Conservation (phyloP, 192 early-diverging fungal species). For the Hyaloraphidium curvatum region DNA sequence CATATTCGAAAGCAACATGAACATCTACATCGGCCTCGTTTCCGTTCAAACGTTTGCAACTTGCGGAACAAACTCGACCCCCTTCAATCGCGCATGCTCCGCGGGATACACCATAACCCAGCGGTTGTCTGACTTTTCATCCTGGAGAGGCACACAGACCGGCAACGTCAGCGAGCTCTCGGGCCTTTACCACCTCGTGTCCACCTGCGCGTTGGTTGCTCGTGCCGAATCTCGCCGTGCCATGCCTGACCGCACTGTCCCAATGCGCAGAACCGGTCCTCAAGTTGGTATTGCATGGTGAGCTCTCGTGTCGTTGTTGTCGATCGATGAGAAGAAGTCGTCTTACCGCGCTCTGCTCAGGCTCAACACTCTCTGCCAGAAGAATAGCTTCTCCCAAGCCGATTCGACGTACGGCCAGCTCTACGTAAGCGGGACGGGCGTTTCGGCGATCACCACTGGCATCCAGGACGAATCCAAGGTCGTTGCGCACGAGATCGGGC, state of each 20-base stretch:
- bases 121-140: neutral
- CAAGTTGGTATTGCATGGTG: constrained; percentile 1
- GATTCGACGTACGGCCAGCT: neutral
- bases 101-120: neutral
- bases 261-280: neutral
- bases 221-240: neutral
- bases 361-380: constrained; percentile 2
- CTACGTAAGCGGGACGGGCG: neutral
- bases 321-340: too few species aligned
- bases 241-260: neutral
- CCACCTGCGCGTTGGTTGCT: neutral
- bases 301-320: too few species aligned
- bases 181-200: neutral
- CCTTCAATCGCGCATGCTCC: neutral
- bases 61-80: neutral
- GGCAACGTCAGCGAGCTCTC: neutral
- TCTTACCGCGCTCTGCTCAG: too few species aligned
- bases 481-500: constrained; percentile 1
- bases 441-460: neutral
- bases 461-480: neutral
- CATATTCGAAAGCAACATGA: neutral
- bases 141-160: neutral
- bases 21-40: neutral
- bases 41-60: neutral
- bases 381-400: neutral